Evolutionary conservation across 2,329 filamentous ascomycete genomes (phyloP).

Genomic region (Fonsecaea multimorphosa): DNA sequence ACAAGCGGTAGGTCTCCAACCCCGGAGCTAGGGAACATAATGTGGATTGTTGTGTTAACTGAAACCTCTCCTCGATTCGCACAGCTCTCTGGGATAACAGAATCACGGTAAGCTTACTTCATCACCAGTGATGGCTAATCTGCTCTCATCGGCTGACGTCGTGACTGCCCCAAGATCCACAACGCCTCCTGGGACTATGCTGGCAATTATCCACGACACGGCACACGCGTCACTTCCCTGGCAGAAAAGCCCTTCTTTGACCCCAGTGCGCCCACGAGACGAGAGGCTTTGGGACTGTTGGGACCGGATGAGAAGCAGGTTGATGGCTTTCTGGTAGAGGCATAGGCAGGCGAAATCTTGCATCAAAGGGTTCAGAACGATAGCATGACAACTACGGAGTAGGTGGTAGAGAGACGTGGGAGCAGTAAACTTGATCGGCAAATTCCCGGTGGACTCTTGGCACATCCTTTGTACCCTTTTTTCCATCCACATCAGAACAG

Average conservation of each 20-base stretch:
- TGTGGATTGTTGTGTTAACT: neutral
- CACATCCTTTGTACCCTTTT: neutral
- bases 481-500: neutral
- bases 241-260: constrained; percentile 77
- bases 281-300: constrained; percentile 69
- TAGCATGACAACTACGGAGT: no score
- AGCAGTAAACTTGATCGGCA: neutral
- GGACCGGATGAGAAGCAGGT: constrained; percentile 59
- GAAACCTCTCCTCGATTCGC: neutral
- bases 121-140: constrained; percentile 51
- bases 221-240: constrained; percentile 72
- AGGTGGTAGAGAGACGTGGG: no score
- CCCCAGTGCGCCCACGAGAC: constrained; percentile 66
- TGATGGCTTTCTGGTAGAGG: constrained; percentile 30
- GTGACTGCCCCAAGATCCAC: constrained; percentile 62
- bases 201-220: constrained; percentile 58
- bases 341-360: neutral
- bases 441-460: neutral
- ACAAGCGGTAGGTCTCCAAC: constrained; percentile 25
- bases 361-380: neutral
- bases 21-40: neutral
- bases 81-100: constrained; percentile 39
- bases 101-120: constrained; percentile 58
- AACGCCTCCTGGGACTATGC: constrained; percentile 45
- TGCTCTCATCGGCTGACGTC: constrained; percentile 59